Percentiles rank a stretch among this genome's conserved stretches.
Evolutionary conservation across 2,329 filamentous ascomycete species (phyloP).

Genomic region (Cercospora berteroae): DNA sequence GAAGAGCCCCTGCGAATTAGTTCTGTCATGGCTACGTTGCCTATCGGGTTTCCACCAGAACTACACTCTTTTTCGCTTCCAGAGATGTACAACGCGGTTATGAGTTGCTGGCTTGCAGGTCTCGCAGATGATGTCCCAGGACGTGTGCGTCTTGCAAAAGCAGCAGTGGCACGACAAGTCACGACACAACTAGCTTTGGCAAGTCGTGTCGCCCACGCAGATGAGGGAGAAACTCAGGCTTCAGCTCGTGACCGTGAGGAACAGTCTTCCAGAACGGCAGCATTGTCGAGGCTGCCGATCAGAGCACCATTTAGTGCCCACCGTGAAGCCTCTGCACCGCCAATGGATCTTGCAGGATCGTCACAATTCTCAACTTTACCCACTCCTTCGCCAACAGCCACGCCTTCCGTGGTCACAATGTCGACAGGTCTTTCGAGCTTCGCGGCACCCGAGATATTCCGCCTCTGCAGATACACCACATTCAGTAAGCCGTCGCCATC

Average conservation of each 20-base stretch:
- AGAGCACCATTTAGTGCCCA: conserved; percentile 3
- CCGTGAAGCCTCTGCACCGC: not conserved
- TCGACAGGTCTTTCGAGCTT: conserved; percentile 29
- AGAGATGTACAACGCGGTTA: conserved; percentile 26
- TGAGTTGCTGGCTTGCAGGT: conserved; percentile 30
- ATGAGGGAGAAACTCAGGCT: conserved; percentile 3
- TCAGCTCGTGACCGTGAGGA: not conserved
- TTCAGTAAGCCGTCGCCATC: conserved; percentile 33
- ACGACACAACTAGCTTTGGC: conserved; percentile 42
- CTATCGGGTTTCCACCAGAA: not conserved
- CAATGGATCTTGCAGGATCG: not conserved
- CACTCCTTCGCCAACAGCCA: conserved; percentile 35
- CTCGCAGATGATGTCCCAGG: conserved; percentile 28
- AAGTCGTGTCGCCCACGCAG: conserved; percentile 26
- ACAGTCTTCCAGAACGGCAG: not conserved
- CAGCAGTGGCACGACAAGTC: conserved; percentile 29
- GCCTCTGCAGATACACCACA: conserved; percentile 40
- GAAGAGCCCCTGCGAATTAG: not conserved
- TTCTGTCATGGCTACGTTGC: not conserved
- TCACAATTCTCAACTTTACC: conserved; percentile 26
- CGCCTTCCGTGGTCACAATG: conserved; percentile 33
- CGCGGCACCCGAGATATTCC: conserved; percentile 32
- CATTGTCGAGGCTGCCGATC: conserved; percentile 21
- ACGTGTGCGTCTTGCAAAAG: conserved; percentile 35
- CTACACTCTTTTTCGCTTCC: conserved; percentile 2